These are phyloP conservation scores for Sarcomyxa edulis DNA, from an alignment of 768 basidiomycete species.

Conservation along the genomic window DNA sequence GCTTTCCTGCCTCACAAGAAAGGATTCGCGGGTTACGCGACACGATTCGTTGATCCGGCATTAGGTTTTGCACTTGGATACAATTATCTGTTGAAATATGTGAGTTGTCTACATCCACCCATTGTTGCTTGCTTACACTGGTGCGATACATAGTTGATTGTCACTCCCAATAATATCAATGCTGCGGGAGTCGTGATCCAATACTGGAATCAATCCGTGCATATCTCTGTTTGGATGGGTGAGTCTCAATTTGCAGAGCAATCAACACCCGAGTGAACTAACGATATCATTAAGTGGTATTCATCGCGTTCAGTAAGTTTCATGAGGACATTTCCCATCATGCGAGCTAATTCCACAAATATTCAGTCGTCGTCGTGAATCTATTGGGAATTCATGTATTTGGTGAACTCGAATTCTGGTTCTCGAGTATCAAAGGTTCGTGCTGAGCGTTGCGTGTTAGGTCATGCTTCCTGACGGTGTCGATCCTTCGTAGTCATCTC, in stretches of 20 bases:
- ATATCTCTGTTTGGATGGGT: constrained; percentile 56
- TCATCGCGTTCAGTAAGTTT: constrained; percentile 48
- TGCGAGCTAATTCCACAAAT: neutral
- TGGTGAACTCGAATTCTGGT: constrained; percentile 74
- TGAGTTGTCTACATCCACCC: constrained; percentile 16
- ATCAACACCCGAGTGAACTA: no score
- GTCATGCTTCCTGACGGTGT: neutral
- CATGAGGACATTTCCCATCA: neutral
- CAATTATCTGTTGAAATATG: constrained; percentile 58
- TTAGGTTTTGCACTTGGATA: constrained; percentile 64
- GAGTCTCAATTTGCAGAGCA: constrained; percentile 14
- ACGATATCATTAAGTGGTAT: constrained; percentile 39
- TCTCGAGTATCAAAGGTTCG: constrained; percentile 61
- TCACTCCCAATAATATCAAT: constrained; percentile 63
- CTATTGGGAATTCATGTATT: constrained; percentile 61
- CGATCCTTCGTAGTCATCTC: constrained; percentile 27
- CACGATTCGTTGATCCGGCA: constrained; percentile 63
- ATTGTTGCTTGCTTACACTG: constrained; percentile 1
- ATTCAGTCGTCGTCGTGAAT: constrained; percentile 48
- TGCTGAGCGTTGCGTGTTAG: constrained; percentile 18
- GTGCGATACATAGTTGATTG: constrained; percentile 40
- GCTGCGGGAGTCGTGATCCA: constrained; percentile 51
- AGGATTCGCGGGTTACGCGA: constrained; percentile 55
- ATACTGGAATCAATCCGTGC: constrained; percentile 40
- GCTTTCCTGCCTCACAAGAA: constrained; percentile 55